Conservation (phyloP, 208 protist genomes). For the Sergeia podlipaevii region DNA sequence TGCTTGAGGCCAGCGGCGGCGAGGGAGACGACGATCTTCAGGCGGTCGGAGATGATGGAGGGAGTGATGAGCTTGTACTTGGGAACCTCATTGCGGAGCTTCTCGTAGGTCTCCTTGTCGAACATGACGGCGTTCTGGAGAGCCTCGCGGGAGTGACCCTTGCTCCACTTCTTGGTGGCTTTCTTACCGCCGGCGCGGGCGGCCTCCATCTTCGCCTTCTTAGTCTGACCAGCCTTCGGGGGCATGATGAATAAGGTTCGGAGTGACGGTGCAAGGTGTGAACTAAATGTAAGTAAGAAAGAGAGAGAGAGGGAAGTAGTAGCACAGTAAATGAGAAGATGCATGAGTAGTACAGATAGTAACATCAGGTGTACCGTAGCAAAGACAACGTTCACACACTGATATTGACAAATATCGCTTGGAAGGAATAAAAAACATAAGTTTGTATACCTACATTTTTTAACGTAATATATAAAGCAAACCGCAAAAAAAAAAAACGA, state of each 20-base stretch:
- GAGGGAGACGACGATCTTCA: constrained; percentile 86
- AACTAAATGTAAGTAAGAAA: no score
- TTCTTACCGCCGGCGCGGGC: constrained; percentile 75
- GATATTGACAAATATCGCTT: background rate
- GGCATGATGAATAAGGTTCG: constrained; percentile 32
- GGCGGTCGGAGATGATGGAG: constrained; percentile 84
- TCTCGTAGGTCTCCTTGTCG: constrained; percentile 84
- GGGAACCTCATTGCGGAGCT: constrained; percentile 84
- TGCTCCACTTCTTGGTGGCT: constrained; percentile 93
- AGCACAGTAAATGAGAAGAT: background rate
- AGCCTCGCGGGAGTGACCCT: constrained; percentile 85
- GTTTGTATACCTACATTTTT: no score
- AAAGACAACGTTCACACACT: no score
- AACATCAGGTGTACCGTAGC: no score
- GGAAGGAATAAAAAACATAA: no score
- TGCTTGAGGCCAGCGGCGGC: constrained; percentile 84
- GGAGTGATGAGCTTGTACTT: constrained; percentile 93
- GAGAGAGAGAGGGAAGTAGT: no score
- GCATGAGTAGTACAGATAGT: constrained; percentile 7
- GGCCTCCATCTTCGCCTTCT: constrained; percentile 61
- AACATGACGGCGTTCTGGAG: constrained; percentile 91
- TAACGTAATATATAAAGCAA: constrained; percentile 1
- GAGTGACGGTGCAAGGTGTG: constrained; percentile 4
- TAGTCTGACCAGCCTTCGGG: constrained; percentile 53
- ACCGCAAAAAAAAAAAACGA: constrained; percentile 12